Evolutionary conservation across 306 rosid genomes (phyloP).

Genomic region (Geum urbanum): DNA sequence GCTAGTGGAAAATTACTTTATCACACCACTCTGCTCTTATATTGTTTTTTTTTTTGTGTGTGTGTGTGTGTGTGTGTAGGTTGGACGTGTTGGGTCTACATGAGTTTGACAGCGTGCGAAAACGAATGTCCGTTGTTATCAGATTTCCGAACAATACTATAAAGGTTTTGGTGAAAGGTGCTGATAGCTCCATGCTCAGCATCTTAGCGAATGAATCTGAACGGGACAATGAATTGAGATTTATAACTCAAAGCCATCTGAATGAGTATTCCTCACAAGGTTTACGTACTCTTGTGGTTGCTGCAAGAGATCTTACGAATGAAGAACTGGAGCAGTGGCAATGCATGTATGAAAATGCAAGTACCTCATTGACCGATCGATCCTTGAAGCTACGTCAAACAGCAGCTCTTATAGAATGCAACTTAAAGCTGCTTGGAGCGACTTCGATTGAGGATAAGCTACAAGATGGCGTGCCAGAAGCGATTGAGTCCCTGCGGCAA

Average conservation of each 20-base stretch:
- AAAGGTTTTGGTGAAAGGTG: conserved; percentile 97
- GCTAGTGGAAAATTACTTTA: background rate
- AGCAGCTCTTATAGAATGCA: conserved; percentile 68
- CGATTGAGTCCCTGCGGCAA: conserved; percentile 83
- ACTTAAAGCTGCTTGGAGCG: conserved; percentile 80
- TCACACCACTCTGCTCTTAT: background rate
- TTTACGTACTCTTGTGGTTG: conserved; percentile 89
- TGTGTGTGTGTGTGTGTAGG: conserved; percentile 51
- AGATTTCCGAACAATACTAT: conserved; percentile 70
- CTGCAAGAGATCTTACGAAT: conserved; percentile 65
- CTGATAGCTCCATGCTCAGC: conserved; percentile 81
- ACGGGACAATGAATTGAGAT: conserved; percentile 28
- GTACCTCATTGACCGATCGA: conserved; percentile 83
- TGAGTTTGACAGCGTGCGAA: conserved; percentile 94
- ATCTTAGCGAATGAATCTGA: conserved; percentile 44
- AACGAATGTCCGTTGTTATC: conserved; percentile 95
- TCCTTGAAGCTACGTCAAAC: conserved; percentile 66
- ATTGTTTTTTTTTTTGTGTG: too few relatives aligned
- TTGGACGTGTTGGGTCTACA: conserved; percentile 94
- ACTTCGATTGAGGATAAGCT: conserved; percentile 98
- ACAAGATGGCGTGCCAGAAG: conserved; percentile 95
- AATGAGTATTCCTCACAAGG: conserved; percentile 75
- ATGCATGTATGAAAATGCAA: conserved; percentile 77
- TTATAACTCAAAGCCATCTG: conserved; percentile 66
- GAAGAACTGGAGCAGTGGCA: conserved; percentile 85